Conservation (phyloP, 495 filamentous ascomycete genomes). For the Aspergillus incahuasiensis region DNA sequence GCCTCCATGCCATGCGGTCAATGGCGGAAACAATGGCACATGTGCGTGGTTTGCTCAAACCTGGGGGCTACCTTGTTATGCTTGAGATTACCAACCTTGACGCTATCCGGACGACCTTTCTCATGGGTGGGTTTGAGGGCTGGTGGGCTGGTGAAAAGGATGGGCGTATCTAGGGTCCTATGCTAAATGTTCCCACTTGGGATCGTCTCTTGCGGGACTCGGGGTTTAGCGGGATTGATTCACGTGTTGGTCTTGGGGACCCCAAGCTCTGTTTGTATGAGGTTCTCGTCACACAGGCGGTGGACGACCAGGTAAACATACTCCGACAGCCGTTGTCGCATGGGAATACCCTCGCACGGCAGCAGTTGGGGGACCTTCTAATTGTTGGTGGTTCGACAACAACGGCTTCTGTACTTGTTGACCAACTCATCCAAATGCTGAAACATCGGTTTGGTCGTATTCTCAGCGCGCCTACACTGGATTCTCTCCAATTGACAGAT, state of each 20-base stretch:
- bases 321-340: not conserved
- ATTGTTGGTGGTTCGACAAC: not conserved
- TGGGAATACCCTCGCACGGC: not conserved
- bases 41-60: constrained; percentile 32
- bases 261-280: not conserved
- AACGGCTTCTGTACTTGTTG: not conserved
- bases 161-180: not conserved
- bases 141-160: constrained; percentile 8
- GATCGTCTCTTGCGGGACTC: not conserved
- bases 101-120: not conserved
- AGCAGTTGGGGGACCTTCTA: not conserved
- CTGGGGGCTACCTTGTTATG: constrained; percentile 1
- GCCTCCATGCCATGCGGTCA: constrained; percentile 48
- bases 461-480: not conserved
- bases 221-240: constrained; percentile 9
- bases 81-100: constrained; percentile 1
- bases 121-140: not conserved
- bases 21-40: constrained; percentile 45
- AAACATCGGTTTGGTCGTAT: not conserved
- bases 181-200: not conserved
- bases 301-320: not conserved
- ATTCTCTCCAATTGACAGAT: not conserved
- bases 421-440: not conserved
- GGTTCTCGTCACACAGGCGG: constrained; percentile 3
- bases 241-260: not conserved